Evolutionary conservation across 169 alveolate genomes (phyloP), one percentile per base, ranked within the genome.

Genomic region (Cryptosporidium bovis): DNA sequence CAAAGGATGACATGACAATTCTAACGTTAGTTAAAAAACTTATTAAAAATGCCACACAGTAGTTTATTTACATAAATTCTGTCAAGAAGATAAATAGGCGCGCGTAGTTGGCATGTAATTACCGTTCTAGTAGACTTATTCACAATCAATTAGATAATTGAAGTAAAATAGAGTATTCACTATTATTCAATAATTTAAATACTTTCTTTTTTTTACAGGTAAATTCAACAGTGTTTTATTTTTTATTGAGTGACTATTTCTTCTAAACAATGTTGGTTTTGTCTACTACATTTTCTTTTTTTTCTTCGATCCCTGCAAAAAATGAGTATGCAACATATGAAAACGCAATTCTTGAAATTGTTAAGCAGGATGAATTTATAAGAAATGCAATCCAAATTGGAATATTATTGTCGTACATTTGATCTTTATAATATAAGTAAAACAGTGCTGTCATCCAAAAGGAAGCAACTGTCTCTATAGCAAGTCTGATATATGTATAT

Each of bases 291-390:
- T 53, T 53, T 53, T 53, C 33, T 48, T 69, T 69, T 13, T 31
- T 51, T n/a, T 15, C 40, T 7, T 69, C 83, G 3, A 53, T 8
- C 27, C 66, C 44, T 69, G 13, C 33, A 69, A 51, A 53, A 34
- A 69, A 69, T 15, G 83, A 69, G 34, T 34, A 53, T 31, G 83
- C 83, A 24, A 69, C 83, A 69, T 69, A 69, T 29, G 67, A 69
- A 15, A 69, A 69, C 51, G 46, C 58, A 51, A 69, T 55, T 69
- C 83, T 69, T 13, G 83, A 69, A 31, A 69, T 29, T 27, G 66
- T 69, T 69, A 69, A 34, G 10, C 67, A 69, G 16, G 55, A 20
- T 31, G 67, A 66, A 40, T 69, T 69, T 15, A 69, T 69, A 16
- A 53, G 51, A 24, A 69, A 69, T 51, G 36, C 83, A 15, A 24